phyloP scores from a whole-genome alignment of 164 flowering plant genomes.

The Warburgia ugandensis region DNA sequence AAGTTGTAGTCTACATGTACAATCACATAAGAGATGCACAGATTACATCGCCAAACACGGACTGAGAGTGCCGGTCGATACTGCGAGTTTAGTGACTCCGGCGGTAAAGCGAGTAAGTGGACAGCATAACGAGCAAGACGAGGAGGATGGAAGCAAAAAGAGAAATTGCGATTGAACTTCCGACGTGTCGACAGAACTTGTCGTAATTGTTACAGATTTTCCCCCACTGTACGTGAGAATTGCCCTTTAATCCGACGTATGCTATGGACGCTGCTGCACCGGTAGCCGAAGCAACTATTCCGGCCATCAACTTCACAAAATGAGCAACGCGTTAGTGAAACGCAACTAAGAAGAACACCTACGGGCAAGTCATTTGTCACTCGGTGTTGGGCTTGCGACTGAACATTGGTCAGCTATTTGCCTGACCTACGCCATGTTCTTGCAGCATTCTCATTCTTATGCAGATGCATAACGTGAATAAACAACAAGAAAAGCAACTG shows the following conservation, averaged over 20 bases:
- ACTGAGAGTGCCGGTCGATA: no score
- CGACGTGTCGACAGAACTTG: slow-evolving; percentile 39
- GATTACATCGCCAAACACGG: no score
- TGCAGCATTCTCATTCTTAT: no score
- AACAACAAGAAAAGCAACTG: no score
- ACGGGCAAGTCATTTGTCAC: background rate
- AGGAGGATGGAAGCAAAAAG: slow-evolving; percentile 27
- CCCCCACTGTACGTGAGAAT: slow-evolving; percentile 48
- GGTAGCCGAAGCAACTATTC: slow-evolving; percentile 28
- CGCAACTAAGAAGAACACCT: slow-evolving; percentile 10
- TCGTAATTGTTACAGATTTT: slow-evolving; percentile 46
- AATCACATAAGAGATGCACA: no score
- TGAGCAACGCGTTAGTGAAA: background rate
- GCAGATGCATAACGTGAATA: no score
- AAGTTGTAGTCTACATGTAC: no score
- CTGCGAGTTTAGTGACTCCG: slow-evolving; percentile 1
- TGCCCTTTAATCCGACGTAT: slow-evolving; percentile 43
- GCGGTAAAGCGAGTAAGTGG: slow-evolving; percentile 19
- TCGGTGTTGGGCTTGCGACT: no score
- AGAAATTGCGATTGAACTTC: slow-evolving; percentile 36
- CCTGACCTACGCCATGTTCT: no score
- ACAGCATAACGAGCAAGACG: slow-evolving; percentile 28
- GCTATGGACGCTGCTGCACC: slow-evolving; percentile 60
- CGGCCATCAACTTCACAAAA: slow-evolving; percentile 16
- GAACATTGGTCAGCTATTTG: no score